Percentiles rank a stretch among this genome's conserved stretches.
phyloP scores from a whole-genome alignment of 1,284 basidiomycete species.

The Irpex sp. region DNA sequence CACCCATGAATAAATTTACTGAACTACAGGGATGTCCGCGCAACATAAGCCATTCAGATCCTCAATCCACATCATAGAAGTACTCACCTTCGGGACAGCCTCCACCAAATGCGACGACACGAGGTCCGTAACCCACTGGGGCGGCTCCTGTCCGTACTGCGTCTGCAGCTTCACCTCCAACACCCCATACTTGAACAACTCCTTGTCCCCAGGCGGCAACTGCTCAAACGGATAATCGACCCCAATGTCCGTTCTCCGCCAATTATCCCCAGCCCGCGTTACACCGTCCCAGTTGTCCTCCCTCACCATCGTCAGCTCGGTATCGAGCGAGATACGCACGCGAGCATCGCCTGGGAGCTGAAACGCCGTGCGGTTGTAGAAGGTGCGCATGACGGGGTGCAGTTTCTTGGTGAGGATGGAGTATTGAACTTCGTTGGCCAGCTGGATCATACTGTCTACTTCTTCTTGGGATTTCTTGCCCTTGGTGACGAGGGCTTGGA shows the following conservation, averaged over 20 bases:
- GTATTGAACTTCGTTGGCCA: conserved; percentile 97
- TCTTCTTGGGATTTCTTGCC: conserved; percentile 96
- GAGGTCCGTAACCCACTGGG: conserved; percentile 94
- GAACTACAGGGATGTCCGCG: conserved; percentile 11
- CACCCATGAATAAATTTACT: conserved; percentile 99
- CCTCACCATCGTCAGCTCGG: conserved; percentile 89
- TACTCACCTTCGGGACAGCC: conserved; percentile 72
- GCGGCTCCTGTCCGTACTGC: conserved; percentile 94
- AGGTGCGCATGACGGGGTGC: conserved; percentile 86
- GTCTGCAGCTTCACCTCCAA: conserved; percentile 98
- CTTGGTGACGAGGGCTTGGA: conserved; percentile 84
- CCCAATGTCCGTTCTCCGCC: conserved; percentile 92
- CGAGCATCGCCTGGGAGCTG: conserved; percentile 97
- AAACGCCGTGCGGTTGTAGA: conserved; percentile 99
- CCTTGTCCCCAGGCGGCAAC: conserved; percentile 78
- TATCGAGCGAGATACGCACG: conserved; percentile 97
- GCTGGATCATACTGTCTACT: conserved; percentile 92
- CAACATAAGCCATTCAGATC: neutral
- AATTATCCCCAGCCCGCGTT: conserved; percentile 80
- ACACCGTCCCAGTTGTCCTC: conserved; percentile 97
- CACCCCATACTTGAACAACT: conserved; percentile 91
- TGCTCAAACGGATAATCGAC: conserved; percentile 91
- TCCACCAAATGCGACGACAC: conserved; percentile 94
- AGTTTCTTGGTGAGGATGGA: conserved; percentile 83
- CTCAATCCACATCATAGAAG: neutral